phyloP scores from a whole-genome alignment of 2,329 filamentous ascomycete species.

The Hypoxylon sp. region DNA sequence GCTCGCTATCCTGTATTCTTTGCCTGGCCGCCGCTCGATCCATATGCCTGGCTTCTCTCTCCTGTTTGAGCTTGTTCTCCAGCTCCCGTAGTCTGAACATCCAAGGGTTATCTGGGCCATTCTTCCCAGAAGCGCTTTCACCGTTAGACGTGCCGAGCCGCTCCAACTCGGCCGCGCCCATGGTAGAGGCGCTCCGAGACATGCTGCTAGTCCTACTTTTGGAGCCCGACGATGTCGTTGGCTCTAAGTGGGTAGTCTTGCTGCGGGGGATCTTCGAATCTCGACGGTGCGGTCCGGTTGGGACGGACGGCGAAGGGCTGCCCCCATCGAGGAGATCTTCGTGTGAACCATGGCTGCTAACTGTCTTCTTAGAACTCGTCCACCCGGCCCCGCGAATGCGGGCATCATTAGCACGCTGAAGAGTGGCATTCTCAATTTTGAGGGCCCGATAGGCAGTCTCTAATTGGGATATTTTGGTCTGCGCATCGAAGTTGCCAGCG shows the following conservation, averaged over 20 bases:
- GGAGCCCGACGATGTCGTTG: conserved; percentile 39
- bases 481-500: conserved; percentile 61
- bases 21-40: conserved; percentile 88
- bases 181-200: conserved; percentile 50
- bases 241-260: conserved; percentile 58
- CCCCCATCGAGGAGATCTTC: conserved; percentile 57
- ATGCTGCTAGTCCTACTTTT: conserved; percentile 48
- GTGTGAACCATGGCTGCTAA: conserved; percentile 55
- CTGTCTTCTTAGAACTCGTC: conserved; percentile 59
- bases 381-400: conserved; percentile 60
- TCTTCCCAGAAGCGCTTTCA: conserved; percentile 45
- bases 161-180: conserved; percentile 45
- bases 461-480: conserved; percentile 66
- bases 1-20: conserved; percentile 62
- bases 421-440: conserved; percentile 77
- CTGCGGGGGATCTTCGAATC: conserved; percentile 53
- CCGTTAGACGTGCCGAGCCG: conserved; percentile 48
- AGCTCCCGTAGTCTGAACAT: conserved; percentile 88
- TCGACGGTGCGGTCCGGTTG: conserved; percentile 63
- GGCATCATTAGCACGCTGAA: conserved; percentile 75
- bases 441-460: conserved; percentile 74
- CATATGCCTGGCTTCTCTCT: conserved; percentile 86
- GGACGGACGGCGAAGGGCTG: conserved; percentile 69
- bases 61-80: conserved; percentile 89
- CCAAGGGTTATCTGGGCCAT: conserved; percentile 78